A percentile compares a stretch with the other conserved stretches of the same genome.
phyloP scores from a whole-genome alignment of 2,329 filamentous ascomycete species.

The Capronia coronata region DNA sequence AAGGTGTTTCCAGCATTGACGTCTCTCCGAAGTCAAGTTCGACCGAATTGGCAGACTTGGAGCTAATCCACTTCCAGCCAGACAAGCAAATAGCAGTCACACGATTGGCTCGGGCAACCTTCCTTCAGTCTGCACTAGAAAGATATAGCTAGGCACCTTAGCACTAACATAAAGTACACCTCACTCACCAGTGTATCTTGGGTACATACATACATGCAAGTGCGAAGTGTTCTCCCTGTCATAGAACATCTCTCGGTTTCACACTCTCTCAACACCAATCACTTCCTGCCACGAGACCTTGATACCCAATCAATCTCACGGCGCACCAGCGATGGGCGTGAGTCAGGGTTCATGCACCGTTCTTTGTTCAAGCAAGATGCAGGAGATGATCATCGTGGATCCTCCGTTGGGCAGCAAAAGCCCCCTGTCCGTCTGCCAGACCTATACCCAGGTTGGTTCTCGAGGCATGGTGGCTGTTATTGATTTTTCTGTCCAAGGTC shows the following conservation, averaged over 20 bases:
- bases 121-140: neutral
- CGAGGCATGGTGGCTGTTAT: neutral
- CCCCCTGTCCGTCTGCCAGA: neutral
- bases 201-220: too few relatives aligned
- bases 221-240: too few relatives aligned
- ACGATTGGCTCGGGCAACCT: neutral
- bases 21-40: neutral
- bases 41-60: neutral
- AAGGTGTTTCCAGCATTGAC: conserved; percentile 6
- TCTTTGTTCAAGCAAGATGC: conserved; percentile 8
- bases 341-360: conserved; percentile 19
- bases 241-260: too few relatives aligned
- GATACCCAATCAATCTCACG: neutral
- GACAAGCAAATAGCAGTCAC: neutral
- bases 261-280: conserved; percentile 1
- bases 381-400: conserved; percentile 1
- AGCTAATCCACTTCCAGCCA: neutral
- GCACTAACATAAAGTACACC: too few relatives aligned
- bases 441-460: neutral
- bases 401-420: conserved; percentile 16
- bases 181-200: too few relatives aligned
- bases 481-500: neutral
- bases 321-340: neutral
- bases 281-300: conserved; percentile 1
- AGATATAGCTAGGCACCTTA: too few relatives aligned